phyloP scores from a whole-genome alignment of 495 filamentous ascomycete species.

The Pyronema omphalodes region DNA sequence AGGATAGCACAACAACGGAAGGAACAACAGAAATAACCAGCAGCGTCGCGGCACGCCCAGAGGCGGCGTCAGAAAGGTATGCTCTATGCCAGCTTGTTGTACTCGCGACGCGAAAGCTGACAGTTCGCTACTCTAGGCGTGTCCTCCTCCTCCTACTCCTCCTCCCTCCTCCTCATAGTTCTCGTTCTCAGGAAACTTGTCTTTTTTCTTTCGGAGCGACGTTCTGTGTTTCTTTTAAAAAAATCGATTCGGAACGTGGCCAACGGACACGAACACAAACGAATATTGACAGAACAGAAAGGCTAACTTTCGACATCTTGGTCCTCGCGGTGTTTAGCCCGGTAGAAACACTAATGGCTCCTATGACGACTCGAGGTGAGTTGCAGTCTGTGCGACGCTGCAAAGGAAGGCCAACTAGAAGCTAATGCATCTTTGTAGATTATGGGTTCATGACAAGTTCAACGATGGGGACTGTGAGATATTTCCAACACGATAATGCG shows the following conservation, averaged over 20 bases:
- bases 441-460: slow-evolving; percentile 25
- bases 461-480: slow-evolving; percentile 12
- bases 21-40: slow-evolving; percentile 11
- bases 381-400: neutral
- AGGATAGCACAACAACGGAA: neutral
- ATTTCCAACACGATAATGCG: neutral
- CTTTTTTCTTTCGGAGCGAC: slow-evolving; percentile 1
- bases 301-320: slow-evolving; percentile 2
- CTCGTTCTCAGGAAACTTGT: neutral
- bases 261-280: neutral
- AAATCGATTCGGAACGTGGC: neutral
- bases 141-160: slow-evolving; percentile 19
- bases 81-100: neutral
- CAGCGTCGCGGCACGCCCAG: slow-evolving; percentile 17
- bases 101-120: neutral
- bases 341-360: neutral
- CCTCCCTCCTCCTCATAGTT: slow-evolving; percentile 4
- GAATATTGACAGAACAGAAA: neutral
- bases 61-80: slow-evolving; percentile 25
- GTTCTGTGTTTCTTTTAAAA: neutral
- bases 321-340: slow-evolving; percentile 1
- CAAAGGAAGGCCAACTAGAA: no score
- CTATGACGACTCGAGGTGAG: slow-evolving; percentile 5
- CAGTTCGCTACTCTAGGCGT: slow-evolving; percentile 17
- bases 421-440: slow-evolving; percentile 13